Evolutionary conservation across 177 flowering plant genomes (phyloP).

Genomic region (Vitis hybrid): DNA sequence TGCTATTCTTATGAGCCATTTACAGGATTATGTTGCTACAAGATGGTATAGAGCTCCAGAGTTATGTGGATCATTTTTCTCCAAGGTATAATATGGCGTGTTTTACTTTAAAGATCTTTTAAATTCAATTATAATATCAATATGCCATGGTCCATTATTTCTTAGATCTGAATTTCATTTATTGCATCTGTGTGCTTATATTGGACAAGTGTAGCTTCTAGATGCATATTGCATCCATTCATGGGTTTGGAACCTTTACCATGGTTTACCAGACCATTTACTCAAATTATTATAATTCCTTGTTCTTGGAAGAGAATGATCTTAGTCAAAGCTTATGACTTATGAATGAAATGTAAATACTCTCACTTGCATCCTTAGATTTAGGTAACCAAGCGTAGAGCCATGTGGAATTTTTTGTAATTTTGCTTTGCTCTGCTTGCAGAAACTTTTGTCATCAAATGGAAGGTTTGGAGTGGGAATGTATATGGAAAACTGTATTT

Average conservation of each 20-base stretch:
- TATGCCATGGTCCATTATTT: neutral
- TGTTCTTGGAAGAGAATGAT: too few species aligned
- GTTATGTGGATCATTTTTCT: conserved; percentile 65
- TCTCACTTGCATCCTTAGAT: too few species aligned
- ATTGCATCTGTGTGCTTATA: neutral
- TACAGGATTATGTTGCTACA: conserved; percentile 68
- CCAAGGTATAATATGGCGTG: conserved; percentile 38
- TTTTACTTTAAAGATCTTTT: neutral
- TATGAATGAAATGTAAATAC: too few species aligned
- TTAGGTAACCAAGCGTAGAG: too few species aligned
- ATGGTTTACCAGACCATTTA: neutral
- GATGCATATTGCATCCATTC: neutral
- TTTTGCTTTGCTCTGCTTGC: too few species aligned
- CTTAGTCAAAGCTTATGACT: too few species aligned
- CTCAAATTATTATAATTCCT: neutral
- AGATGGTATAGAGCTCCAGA: conserved; percentile 78
- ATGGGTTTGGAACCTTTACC: neutral
- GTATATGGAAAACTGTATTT: too few species aligned
- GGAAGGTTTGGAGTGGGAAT: too few species aligned
- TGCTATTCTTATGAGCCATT: neutral
- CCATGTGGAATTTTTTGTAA: too few species aligned
- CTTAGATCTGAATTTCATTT: neutral
- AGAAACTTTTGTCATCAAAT: too few species aligned
- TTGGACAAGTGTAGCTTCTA: neutral
- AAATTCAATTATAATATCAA: neutral